Conservation (phyloP, 352 stramenopile genomes). For the Thalassiosira hispida region DNA sequence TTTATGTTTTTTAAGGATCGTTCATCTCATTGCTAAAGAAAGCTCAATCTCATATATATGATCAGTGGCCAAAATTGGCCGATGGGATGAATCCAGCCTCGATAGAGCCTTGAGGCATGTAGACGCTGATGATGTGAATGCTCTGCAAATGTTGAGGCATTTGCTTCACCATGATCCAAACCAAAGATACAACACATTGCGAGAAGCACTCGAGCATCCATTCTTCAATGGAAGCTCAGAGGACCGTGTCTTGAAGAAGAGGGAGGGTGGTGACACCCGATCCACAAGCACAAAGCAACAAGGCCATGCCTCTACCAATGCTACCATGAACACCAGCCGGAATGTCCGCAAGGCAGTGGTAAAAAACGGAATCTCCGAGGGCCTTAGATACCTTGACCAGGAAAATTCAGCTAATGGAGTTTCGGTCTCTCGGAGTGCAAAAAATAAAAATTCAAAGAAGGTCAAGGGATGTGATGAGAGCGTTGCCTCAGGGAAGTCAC, state of each 20-base stretch:
- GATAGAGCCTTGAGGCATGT: conserved; percentile 63
- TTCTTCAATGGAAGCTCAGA: conserved; percentile 60
- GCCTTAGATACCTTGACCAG: conserved; percentile 33
- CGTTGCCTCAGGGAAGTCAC: conserved; percentile 28
- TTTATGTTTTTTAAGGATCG: too few relatives aligned
- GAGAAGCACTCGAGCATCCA: conserved; percentile 68
- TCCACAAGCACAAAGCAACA: background rate
- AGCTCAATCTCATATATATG: too few relatives aligned
- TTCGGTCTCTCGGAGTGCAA: conserved; percentile 23
- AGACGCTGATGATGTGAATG: conserved; percentile 47
- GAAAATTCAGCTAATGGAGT: conserved; percentile 48
- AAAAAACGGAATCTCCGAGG: conserved; percentile 52
- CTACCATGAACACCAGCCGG: background rate
- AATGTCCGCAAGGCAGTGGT: too few relatives aligned
- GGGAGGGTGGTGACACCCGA: conserved; percentile 8
- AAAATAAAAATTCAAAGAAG: conserved; percentile 11
- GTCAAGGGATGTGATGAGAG: conserved; percentile 32
- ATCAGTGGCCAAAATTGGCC: conserved; percentile 67
- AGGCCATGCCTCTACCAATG: conserved; percentile 5
- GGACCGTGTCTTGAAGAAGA: conserved; percentile 27
- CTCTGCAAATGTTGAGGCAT: conserved; percentile 64
- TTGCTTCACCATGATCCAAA: conserved; percentile 75
- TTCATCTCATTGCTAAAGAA: background rate
- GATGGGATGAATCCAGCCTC: conserved; percentile 72
- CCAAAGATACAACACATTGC: conserved; percentile 60